phyloP scores from a whole-genome alignment of 345 rosid genomes.

The Acer campestre region DNA sequence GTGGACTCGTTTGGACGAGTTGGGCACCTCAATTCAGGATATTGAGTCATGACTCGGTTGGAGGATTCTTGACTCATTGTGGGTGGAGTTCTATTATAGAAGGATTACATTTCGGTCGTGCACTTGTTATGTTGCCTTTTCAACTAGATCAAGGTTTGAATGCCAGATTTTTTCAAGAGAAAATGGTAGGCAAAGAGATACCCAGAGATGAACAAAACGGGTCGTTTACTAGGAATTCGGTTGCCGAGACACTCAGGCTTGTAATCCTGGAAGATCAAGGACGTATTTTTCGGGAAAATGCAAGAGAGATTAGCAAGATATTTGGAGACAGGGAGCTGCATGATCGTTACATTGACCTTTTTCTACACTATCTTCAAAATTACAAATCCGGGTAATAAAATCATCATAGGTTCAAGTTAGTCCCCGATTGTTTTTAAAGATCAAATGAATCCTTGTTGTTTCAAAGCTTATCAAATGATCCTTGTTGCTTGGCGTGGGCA shows the following conservation, averaged over 20 bases:
- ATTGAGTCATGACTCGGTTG: constrained; percentile 20
- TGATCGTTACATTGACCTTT: not conserved
- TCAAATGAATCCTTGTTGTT: no score
- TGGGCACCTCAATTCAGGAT: constrained; percentile 33
- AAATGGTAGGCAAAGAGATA: constrained; percentile 17
- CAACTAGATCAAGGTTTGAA: constrained; percentile 23
- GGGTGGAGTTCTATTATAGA: constrained; percentile 27
- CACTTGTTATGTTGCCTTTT: constrained; percentile 9
- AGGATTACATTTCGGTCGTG: not conserved
- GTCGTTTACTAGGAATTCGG: constrained; percentile 13
- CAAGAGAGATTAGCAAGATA: not conserved
- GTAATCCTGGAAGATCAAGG: constrained; percentile 16
- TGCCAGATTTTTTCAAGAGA: constrained; percentile 16
- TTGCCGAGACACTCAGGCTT: constrained; percentile 23
- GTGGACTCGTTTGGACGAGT: constrained; percentile 13
- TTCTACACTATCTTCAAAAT: no score
- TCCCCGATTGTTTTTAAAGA: no score
- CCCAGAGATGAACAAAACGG: constrained; percentile 23
- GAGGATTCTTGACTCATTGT: constrained; percentile 25
- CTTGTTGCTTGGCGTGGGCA: no score
- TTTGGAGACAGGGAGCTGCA: not conserved
- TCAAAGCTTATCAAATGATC: no score
- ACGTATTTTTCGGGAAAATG: not conserved
- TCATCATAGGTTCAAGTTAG: no score
- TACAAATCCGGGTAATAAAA: no score